Evolutionary conservation across 225 moss, liverwort and hornwort species (phyloP).

Genomic region (Rhytidiadelphus loreus): DNA sequence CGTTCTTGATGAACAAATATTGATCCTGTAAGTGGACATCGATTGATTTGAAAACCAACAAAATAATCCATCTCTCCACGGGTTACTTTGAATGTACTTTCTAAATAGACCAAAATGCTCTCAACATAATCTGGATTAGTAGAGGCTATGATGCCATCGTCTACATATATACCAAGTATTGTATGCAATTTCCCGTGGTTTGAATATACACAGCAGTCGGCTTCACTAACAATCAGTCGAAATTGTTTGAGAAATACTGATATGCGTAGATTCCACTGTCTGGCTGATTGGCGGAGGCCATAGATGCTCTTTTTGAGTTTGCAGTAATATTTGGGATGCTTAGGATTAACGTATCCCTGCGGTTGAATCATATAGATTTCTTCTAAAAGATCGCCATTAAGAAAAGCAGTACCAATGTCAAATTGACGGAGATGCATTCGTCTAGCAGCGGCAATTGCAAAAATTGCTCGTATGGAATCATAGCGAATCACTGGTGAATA

Average conservation of each 20-base stretch:
- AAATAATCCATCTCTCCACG: not conserved
- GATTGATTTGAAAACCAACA: not conserved
- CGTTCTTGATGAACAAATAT: not conserved
- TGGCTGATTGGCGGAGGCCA: not conserved
- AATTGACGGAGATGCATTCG: not conserved
- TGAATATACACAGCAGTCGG: not conserved
- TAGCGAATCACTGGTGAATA: not conserved
- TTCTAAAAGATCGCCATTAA: not conserved
- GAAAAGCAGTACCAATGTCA: not conserved
- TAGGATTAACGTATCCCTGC: not conserved
- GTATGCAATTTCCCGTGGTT: not conserved
- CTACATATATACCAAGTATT: not conserved
- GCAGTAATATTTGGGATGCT: not conserved
- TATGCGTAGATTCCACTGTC: not conserved
- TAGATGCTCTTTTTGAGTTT: not conserved
- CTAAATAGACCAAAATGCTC: not conserved
- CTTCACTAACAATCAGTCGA: too few species aligned
- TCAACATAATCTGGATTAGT: not conserved
- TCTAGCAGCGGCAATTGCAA: not conserved
- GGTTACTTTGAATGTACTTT: not conserved
- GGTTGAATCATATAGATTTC: not conserved
- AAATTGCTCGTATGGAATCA: not conserved
- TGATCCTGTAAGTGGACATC: not conserved
- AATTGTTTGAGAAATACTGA: not conserved
- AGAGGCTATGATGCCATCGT: not conserved